Conservation (phyloP, 2,329 filamentous ascomycete species). For the Curvularia verruculosa region DNA sequence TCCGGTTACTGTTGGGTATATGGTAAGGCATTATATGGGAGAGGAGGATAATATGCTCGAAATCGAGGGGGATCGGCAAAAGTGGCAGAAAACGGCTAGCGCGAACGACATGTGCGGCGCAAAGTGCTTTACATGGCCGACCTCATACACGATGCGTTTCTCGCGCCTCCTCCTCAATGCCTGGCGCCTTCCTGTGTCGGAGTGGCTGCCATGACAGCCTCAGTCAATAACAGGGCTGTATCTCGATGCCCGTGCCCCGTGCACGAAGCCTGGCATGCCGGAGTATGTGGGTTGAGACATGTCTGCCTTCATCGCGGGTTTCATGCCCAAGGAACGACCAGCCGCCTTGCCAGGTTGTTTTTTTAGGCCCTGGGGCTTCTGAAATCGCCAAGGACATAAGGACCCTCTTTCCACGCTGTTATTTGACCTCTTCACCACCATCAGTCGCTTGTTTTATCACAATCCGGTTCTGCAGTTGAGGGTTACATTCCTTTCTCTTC, state of each 20-base stretch:
- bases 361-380: constrained; percentile 15
- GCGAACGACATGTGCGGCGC: constrained; percentile 28
- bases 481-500: constrained; percentile 52
- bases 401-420: constrained; percentile 30
- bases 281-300: constrained; percentile 45
- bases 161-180: constrained; percentile 38
- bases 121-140: constrained; percentile 33
- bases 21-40: constrained; percentile 42
- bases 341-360: constrained; percentile 36
- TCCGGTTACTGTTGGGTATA: constrained; percentile 35
- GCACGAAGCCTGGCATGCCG: constrained; percentile 35
- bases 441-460: constrained; percentile 40
- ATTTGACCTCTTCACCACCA: constrained; percentile 39
- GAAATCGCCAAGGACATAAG: constrained; percentile 47
- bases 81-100: constrained; percentile 23
- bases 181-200: constrained; percentile 32
- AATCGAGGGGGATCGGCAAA: constrained; percentile 23
- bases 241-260: constrained; percentile 36
- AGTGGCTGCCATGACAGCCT: constrained; percentile 36
- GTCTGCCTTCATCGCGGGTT: constrained; percentile 49
- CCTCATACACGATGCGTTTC: constrained; percentile 47
- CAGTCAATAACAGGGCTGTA: constrained; percentile 32
- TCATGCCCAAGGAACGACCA: constrained; percentile 46
- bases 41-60: constrained; percentile 39
- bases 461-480: constrained; percentile 41